phyloP scores from a whole-genome alignment of 2,329 filamentous ascomycete genomes.

The Alternaria ventricosa region DNA sequence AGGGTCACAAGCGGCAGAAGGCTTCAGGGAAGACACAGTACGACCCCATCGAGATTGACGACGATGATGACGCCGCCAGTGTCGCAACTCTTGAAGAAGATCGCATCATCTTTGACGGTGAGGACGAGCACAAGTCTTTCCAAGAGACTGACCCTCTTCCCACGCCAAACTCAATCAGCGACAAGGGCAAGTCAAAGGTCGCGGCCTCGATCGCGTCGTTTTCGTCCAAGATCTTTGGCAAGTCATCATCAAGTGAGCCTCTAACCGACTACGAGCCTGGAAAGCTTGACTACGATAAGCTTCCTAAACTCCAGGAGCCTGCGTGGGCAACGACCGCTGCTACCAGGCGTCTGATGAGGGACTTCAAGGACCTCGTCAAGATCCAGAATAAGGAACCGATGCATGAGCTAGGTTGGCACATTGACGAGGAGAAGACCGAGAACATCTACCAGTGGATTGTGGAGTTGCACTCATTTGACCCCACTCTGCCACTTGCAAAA shows the following conservation, averaged over 20 bases:
- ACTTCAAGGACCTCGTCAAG: conserved; percentile 69
- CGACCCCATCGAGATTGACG: conserved; percentile 48
- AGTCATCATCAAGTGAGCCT: conserved; percentile 25
- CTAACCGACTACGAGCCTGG: conserved; percentile 72
- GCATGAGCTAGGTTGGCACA: conserved; percentile 81
- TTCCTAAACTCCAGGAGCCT: conserved; percentile 71
- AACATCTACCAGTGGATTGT: conserved; percentile 93
- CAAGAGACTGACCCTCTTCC: conserved; percentile 22
- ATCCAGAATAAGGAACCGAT: conserved; percentile 67
- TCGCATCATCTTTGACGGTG: conserved; percentile 48
- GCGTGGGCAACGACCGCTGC: conserved; percentile 68
- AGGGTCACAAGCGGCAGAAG: conserved; percentile 39
- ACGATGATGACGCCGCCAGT: conserved; percentile 53
- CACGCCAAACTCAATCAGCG: conserved; percentile 34
- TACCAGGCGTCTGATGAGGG: conserved; percentile 67
- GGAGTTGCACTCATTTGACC: conserved; percentile 83
- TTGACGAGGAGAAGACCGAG: conserved; percentile 68
- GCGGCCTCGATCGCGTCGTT: conserved; percentile 26
- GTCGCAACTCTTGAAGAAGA: conserved; percentile 60
- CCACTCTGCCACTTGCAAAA: conserved; percentile 69
- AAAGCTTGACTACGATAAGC: conserved; percentile 63
- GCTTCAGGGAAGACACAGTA: conserved; percentile 34
- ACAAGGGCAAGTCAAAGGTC: conserved; percentile 37
- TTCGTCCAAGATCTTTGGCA: conserved; percentile 29
- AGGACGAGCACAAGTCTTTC: conserved; percentile 12